Base-by-base conservation (phyloP, 1,284 basidiomycete species). In the Phlebopus sp. region DNA sequence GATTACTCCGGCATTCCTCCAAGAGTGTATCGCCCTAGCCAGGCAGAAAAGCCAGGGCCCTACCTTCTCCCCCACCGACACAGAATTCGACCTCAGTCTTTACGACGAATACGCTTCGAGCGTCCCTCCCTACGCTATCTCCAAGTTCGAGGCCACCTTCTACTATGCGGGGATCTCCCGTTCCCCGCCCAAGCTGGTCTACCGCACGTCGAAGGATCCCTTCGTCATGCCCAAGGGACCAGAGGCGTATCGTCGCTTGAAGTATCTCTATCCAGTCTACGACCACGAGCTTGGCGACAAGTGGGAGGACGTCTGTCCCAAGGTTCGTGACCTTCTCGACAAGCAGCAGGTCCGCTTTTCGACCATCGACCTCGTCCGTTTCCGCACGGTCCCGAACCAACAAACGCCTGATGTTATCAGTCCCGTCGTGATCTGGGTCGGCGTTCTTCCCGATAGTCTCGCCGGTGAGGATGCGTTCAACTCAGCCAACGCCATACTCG, bases 291-390 rank as follows among this genome's bases (percentile, higher is more conserved):
- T 68, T 46, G 32, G 41, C 18, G 41, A 52, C 4, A 44, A 59
- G 51, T 67, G 64, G 55, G 56, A 62, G 36, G 49, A 47, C 23
- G 35, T 58, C 42, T 52, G 55, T 54, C 44, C 39, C 21, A 54
- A 49, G 39, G 37, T 67, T 10, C 21, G 41, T 17, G 37, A 34
- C 15, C 34, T 50, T 42, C 47, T 66, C 32, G 47, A 59, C 23
- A 46, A 31, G 15, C 49, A 44, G 47, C 18, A 35, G 44, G 27
- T 49, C 27, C 19, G 21, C 25, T 49, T 39, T 31, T 41, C 37
- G 11, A 41, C 31, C 4, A 41, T 45, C 7, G 37, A 45, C 21
- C 15, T 40, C 9, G 37, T 39, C 34, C 37, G 42, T 19, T 42
- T 45, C 31, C 25, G 32, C 17, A 34, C 31, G 23, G 34, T 32